A percentile compares a stretch with the other conserved stretches of the same genome.
These are phyloP conservation scores for Geranium incanum DNA, from an alignment of 441 rosid genomes.

Conservation along the genomic window DNA sequence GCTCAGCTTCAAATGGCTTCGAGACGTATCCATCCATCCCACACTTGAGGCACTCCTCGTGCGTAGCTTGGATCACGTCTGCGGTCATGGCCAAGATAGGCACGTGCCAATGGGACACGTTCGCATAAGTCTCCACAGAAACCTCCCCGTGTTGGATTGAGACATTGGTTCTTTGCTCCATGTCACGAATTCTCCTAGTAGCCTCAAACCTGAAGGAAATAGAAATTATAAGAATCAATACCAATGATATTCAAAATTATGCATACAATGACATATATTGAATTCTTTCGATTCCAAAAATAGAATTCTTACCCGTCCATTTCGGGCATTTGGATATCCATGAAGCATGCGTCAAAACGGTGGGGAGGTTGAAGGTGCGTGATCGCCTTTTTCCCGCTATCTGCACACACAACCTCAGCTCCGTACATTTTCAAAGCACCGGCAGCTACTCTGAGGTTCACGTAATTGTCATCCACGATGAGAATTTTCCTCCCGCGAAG, in stretches of 20 bases:
- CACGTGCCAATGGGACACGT: constrained; percentile 46
- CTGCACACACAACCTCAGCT: constrained; percentile 77
- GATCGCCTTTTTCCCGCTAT: constrained; percentile 64
- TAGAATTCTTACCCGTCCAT: constrained; percentile 64
- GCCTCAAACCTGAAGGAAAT: constrained; percentile 66
- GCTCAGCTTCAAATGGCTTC: constrained; percentile 80
- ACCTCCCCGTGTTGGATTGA: constrained; percentile 43
- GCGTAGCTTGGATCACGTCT: constrained; percentile 76
- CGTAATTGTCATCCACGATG: constrained; percentile 85
- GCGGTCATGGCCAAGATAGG: constrained; percentile 96
- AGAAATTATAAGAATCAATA: not conserved
- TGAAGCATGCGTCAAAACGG: constrained; percentile 77
- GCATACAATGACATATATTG: too few relatives aligned
- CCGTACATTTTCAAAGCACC: constrained; percentile 71
- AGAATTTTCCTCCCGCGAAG: constrained; percentile 58
- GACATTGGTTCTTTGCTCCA: constrained; percentile 48
- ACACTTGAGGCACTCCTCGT: constrained; percentile 61
- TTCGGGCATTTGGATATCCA: constrained; percentile 99
- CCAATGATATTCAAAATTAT: not conserved
- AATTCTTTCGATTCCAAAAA: not conserved
- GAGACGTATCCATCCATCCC: constrained; percentile 89
- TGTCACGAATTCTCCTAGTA: constrained; percentile 53
- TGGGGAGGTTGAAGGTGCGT: constrained; percentile 72
- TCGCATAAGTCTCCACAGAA: constrained; percentile 33
- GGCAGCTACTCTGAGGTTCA: constrained; percentile 92